Conservation (phyloP, 371 early-diverging fungal species). For the Mucor saturninus region DNA sequence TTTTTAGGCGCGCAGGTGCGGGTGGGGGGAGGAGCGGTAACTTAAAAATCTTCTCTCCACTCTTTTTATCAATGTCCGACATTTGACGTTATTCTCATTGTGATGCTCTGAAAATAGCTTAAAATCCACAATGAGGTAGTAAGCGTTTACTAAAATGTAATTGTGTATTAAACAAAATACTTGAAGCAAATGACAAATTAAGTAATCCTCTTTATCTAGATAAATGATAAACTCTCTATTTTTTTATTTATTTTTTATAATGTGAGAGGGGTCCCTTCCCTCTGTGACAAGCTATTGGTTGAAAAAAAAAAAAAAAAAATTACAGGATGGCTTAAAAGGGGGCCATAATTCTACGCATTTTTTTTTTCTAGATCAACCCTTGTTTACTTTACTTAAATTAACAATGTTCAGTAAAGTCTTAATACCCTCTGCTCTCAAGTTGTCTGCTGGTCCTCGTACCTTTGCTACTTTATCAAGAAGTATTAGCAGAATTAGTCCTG, state of each 20-base stretch:
- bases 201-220: too few species aligned
- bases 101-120: too few species aligned
- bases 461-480: slow-evolving; percentile 9
- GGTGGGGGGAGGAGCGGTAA: too few species aligned
- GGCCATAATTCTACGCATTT: neutral
- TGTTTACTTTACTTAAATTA: neutral
- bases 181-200: too few species aligned
- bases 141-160: too few species aligned
- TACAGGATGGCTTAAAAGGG: neutral
- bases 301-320: slow-evolving; percentile 1
- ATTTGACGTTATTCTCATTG: too few species aligned
- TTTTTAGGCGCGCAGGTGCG: too few species aligned
- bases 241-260: neutral
- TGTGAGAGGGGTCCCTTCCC: neutral
- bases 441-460: slow-evolving; percentile 12
- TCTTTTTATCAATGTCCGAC: too few species aligned
- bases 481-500: slow-evolving; percentile 2
- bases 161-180: too few species aligned
- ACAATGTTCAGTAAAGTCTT: slow-evolving; percentile 22
- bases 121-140: too few species aligned
- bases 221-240: too few species aligned
- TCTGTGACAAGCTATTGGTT: slow-evolving; percentile 5
- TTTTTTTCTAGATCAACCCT: neutral
- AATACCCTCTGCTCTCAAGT: slow-evolving; percentile 11
- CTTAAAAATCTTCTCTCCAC: too few species aligned